A percentile compares a stretch with the other conserved stretches of the same genome.
Conservation (phyloP, 1,139 yeast genomes). For the Yamadazyma atmosphaerica region DNA sequence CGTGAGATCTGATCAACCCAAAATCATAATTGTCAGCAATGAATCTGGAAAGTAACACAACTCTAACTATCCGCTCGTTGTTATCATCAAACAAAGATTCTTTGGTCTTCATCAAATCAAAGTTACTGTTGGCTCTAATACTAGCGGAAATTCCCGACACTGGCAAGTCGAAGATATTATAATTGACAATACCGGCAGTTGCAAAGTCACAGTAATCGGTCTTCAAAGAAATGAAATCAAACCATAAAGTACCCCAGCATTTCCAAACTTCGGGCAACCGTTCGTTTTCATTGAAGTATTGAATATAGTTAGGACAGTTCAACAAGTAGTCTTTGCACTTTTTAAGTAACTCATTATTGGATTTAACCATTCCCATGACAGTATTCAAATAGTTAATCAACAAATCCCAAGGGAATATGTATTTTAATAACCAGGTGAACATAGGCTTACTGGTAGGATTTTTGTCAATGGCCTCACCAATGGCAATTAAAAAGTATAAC, state of each 20-base stretch:
- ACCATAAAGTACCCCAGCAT: constrained; percentile 85
- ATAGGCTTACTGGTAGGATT: constrained; percentile 49
- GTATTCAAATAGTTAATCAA: constrained; percentile 62
- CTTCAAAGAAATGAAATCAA: constrained; percentile 53
- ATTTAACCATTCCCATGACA: constrained; percentile 35
- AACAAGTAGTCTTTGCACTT: constrained; percentile 34
- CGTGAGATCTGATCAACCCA: constrained; percentile 49
- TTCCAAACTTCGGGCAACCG: constrained; percentile 75
- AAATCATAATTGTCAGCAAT: constrained; percentile 54
- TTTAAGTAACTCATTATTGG: constrained; percentile 26
- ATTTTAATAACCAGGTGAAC: constrained; percentile 53
- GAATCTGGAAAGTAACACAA: constrained; percentile 48
- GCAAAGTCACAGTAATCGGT: constrained; percentile 52
- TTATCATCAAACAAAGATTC: constrained; percentile 15
- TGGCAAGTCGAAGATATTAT: constrained; percentile 63
- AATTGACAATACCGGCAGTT: constrained; percentile 57
- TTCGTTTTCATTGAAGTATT: constrained; percentile 55
- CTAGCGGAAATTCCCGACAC: constrained; percentile 56
- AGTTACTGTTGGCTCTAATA: constrained; percentile 12
- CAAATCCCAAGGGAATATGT: constrained; percentile 68
- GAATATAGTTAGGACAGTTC: constrained; percentile 29
- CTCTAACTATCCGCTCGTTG: constrained; percentile 44
- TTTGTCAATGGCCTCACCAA: constrained; percentile 56
- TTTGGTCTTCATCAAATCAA: constrained; percentile 15
- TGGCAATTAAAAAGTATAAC: constrained; percentile 64